These are phyloP conservation scores for Corylus heterophylla DNA, from an alignment of 306 rosid genomes.

Conservation along the genomic window DNA sequence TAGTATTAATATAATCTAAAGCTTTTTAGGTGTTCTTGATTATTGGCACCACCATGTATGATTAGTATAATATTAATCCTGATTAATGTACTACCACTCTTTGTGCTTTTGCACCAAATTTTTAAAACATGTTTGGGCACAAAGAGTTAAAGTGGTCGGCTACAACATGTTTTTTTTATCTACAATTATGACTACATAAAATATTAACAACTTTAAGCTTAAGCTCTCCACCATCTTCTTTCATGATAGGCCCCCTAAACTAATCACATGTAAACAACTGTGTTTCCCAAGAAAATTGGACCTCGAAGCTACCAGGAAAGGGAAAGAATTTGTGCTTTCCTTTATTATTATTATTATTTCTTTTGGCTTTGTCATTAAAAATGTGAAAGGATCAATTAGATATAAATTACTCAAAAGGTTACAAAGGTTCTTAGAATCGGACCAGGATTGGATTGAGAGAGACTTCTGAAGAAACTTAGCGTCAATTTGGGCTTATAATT, in stretches of 20 bases:
- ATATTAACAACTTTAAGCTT: conserved; percentile 1
- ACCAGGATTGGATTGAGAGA: too few relatives aligned
- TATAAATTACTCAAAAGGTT: too few relatives aligned
- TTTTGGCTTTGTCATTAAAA: not conserved
- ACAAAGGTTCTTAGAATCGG: too few relatives aligned
- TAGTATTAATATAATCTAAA: conserved; percentile 11
- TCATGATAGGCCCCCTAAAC: conserved; percentile 16
- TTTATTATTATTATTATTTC: not conserved
- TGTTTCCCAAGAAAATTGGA: conserved; percentile 46
- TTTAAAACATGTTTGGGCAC: conserved; percentile 1
- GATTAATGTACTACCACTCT: not conserved
- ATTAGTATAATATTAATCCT: conserved; percentile 4
- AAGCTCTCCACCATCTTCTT: conserved; percentile 14
- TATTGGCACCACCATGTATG: not conserved
- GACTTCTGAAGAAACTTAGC: too few relatives aligned
- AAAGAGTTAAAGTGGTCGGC: conserved; percentile 44
- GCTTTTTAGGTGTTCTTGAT: not conserved
- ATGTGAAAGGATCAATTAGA: too few relatives aligned
- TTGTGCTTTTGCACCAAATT: conserved; percentile 1
- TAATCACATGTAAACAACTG: conserved; percentile 27
- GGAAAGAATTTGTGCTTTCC: not conserved
- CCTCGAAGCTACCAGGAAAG: conserved; percentile 10
- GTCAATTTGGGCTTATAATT: too few relatives aligned
- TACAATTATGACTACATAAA: not conserved
- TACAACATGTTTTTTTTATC: not conserved